Base-by-base conservation (phyloP, 2,329 filamentous ascomycete species). In the Alternaria burnsii region DNA sequence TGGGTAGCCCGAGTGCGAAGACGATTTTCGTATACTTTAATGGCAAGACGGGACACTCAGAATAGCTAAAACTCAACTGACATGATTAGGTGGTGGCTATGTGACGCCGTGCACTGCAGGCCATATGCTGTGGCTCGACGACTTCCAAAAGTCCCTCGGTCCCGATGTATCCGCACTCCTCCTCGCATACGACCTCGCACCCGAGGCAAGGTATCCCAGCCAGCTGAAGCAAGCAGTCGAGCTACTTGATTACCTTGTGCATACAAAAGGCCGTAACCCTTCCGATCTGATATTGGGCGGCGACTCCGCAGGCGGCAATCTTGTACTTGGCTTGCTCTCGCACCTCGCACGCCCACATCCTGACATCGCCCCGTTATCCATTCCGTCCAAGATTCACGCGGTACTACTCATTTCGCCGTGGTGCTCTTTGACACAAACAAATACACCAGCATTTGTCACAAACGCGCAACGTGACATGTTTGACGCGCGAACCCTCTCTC, bases 121-220 rank as follows among this genome's bases (percentile, higher is more conserved):
- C 42, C 84, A 87, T 69, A 77, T 86, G 55, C 72, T 81, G 18
- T 87, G 83, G 78, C 78, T 84, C 50, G 68, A 72, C 20, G 78
- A 81, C 16, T 73, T 86, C 32, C 74, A 82, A 52, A 73, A 79
- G 38, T 73, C 79, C n/a, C 72, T 84, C 20, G 82, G 80, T 42
- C 81, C 84, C 52, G 77, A 79, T 32, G 75, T 86, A 30, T 80
- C 84, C 18, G 74, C 84, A 48, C 81, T 88, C 50, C 74, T 86
- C 24, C 79, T 88, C n/a, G 82, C 83, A 40, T 90, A 90, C 74
- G 84, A 84, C 26, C 81, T 89, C n/a, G 82, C 86, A 0, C 82
- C 83, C 4, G 74, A 81, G 38, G 68, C 66, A 16, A 70, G 72
- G 41, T 86, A 85, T 67, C 84, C 84, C 1, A 75, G 77, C 7